Evolutionary conservation across 768 basidiomycete species (phyloP).

Genomic region (Suillus weaverae): DNA sequence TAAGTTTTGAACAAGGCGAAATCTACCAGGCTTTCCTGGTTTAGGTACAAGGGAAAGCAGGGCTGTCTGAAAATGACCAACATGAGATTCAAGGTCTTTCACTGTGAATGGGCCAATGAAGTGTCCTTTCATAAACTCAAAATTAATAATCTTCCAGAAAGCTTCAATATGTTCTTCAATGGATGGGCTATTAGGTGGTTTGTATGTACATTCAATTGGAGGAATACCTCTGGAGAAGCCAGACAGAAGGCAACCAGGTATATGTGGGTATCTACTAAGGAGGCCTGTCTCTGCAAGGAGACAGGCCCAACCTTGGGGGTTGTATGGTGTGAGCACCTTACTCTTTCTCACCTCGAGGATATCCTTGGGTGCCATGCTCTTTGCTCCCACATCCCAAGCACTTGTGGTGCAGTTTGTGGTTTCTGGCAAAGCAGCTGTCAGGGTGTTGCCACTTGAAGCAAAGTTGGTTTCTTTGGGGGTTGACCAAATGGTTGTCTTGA

Average conservation of each 20-base stretch:
- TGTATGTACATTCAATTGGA: constrained; percentile 25
- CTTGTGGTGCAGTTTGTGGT: constrained; percentile 8
- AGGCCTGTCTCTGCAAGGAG: constrained; percentile 13
- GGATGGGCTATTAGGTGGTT: constrained; percentile 36
- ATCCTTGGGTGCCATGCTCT: constrained; percentile 41
- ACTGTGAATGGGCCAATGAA: constrained; percentile 36
- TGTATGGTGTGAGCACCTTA: constrained; percentile 33
- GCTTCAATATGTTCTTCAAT: constrained; percentile 3
- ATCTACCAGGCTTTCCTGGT: constrained; percentile 31
- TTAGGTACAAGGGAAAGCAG: constrained; percentile 40
- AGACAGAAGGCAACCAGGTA: not conserved
- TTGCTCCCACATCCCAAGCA: constrained; percentile 43
- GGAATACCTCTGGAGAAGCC: constrained; percentile 25
- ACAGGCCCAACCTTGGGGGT: constrained; percentile 29
- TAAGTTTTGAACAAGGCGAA: constrained; percentile 37
- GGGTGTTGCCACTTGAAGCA: constrained; percentile 38
- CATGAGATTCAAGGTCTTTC: constrained; percentile 22
- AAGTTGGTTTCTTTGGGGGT: constrained; percentile 21
- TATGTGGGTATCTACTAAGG: not conserved
- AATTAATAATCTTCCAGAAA: not conserved
- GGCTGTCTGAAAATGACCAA: constrained; percentile 41
- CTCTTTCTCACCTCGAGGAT: constrained; percentile 33
- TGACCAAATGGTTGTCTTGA: constrained; percentile 19
- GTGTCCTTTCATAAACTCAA: constrained; percentile 21
- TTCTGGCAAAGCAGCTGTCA: constrained; percentile 21